Evolutionary conservation across 345 rosid genomes (phyloP).

Genomic region (Hypericum androsaemum): DNA sequence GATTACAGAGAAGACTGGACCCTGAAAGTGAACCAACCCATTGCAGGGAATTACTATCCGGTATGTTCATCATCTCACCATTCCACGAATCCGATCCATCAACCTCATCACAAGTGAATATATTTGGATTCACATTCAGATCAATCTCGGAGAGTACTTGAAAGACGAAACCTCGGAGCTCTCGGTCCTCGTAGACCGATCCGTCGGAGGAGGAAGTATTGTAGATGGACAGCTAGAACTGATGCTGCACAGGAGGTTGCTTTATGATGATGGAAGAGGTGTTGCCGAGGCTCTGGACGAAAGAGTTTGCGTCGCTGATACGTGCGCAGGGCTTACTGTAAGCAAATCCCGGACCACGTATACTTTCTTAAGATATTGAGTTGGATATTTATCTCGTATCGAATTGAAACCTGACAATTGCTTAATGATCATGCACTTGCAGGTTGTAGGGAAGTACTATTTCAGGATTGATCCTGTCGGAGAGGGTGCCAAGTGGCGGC

Average conservation of each 20-base stretch:
- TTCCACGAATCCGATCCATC: no score
- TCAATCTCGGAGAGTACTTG: constrained; percentile 78
- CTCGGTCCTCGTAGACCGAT: constrained; percentile 84
- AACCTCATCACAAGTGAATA: no score
- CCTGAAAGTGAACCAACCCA: no score
- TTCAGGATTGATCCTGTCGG: constrained; percentile 16
- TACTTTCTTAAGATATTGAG: no score
- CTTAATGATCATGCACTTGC: neutral
- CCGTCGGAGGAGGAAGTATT: constrained; percentile 86
- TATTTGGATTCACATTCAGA: no score
- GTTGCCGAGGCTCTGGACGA: constrained; percentile 82
- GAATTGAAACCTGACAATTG: neutral
- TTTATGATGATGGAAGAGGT: constrained; percentile 85
- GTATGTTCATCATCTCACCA: no score
- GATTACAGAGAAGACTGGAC: no score
- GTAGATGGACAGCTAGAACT: constrained; percentile 91
- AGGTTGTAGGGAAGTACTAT: neutral
- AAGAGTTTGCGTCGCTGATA: constrained; percentile 54
- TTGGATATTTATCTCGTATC: no score
- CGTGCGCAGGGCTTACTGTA: constrained; percentile 75
- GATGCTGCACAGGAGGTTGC: constrained; percentile 94
- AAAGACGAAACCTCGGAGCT: constrained; percentile 66
- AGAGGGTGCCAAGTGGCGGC: constrained; percentile 22
- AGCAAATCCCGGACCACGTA: no score
- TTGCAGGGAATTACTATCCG: no score